Conservation (phyloP, 2,329 filamentous ascomycete genomes). For the Curvularia hawaiiensis region DNA sequence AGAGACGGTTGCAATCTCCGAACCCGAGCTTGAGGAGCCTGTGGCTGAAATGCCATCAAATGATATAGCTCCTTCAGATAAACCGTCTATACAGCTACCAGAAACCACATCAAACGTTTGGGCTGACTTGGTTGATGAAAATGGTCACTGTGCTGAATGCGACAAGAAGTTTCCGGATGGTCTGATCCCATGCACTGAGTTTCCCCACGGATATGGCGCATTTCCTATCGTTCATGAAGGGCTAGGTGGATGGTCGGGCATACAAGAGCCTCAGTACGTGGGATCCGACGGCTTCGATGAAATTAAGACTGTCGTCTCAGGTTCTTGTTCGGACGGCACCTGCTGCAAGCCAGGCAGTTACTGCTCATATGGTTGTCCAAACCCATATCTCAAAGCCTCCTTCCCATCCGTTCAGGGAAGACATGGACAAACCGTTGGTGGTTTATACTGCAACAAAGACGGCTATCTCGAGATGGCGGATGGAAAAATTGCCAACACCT, state of each 20-base stretch:
- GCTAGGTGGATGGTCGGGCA: conserved; percentile 76
- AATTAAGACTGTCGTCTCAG: conserved; percentile 70
- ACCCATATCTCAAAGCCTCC: conserved; percentile 89
- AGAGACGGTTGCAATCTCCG: background rate
- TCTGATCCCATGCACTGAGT: conserved; percentile 69
- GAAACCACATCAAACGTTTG: conserved; percentile 27
- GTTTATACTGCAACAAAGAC: conserved; percentile 78
- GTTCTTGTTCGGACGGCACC: conserved; percentile 59
- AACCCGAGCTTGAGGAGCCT: conserved; percentile 1
- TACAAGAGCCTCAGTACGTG: conserved; percentile 62
- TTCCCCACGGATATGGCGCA: conserved; percentile 83
- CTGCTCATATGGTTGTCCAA: conserved; percentile 93
- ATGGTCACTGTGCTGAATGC: conserved; percentile 56
- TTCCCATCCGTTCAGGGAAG: conserved; percentile 81
- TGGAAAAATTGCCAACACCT: conserved; percentile 60
- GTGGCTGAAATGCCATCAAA: conserved; percentile 10
- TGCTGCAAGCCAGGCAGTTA: conserved; percentile 67
- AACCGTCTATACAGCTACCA: conserved; percentile 18
- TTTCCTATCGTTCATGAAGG: conserved; percentile 70
- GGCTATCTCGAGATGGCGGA: conserved; percentile 75
- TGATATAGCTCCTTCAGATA: conserved; percentile 30
- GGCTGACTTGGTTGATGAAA: conserved; percentile 25
- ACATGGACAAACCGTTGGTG: conserved; percentile 85
- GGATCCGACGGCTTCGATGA: conserved; percentile 51
- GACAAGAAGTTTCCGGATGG: conserved; percentile 76